Percentiles rank a stretch among this genome's conserved stretches.
Evolutionary conservation across 2,329 filamentous ascomycete genomes (phyloP).

Genomic region (Microdochium paspali): DNA sequence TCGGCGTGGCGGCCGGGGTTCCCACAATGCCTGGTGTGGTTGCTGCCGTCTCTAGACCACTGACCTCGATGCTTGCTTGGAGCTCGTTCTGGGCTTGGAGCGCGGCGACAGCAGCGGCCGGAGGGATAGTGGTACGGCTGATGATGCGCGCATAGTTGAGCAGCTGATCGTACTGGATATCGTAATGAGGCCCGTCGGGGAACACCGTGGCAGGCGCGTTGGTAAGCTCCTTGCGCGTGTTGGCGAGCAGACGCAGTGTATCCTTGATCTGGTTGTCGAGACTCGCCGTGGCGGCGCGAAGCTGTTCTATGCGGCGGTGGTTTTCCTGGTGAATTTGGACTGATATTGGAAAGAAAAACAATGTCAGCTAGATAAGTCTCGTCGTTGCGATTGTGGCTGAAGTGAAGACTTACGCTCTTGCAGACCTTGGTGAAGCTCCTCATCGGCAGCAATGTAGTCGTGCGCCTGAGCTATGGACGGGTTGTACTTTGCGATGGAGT

Average conservation of each 20-base stretch:
- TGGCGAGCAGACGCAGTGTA: conserved; percentile 59
- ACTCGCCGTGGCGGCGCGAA: conserved; percentile 55
- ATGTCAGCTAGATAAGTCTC: conserved; percentile 1
- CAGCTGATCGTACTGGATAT: conserved; percentile 62
- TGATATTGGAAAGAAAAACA: conserved; percentile 17
- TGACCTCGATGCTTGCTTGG: conserved; percentile 10
- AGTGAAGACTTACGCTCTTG: conserved; percentile 44
- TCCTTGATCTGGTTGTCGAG: conserved; percentile 67
- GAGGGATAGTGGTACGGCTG: conserved; percentile 69
- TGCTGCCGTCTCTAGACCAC: conserved; percentile 8
- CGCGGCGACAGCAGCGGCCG: conserved; percentile 37
- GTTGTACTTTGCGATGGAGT: conserved; percentile 76
- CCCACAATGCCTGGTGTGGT: conserved; percentile 2
- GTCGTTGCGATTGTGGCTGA: background rate
- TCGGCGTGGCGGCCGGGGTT: conserved; percentile 4
- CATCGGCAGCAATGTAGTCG: conserved; percentile 63
- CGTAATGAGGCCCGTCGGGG: conserved; percentile 38
- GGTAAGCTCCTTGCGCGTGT: conserved; percentile 64
- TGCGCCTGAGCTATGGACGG: conserved; percentile 58
- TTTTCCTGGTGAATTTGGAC: conserved; percentile 71
- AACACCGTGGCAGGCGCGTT: conserved; percentile 49
- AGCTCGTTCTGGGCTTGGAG: conserved; percentile 21
- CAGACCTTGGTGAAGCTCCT: conserved; percentile 55
- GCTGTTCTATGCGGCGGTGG: conserved; percentile 54
- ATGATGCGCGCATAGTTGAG: conserved; percentile 72